Evolutionary conservation across 176 grass and related monocot genomes (phyloP).

Genomic region (Rhynchospora tenuis): DNA sequence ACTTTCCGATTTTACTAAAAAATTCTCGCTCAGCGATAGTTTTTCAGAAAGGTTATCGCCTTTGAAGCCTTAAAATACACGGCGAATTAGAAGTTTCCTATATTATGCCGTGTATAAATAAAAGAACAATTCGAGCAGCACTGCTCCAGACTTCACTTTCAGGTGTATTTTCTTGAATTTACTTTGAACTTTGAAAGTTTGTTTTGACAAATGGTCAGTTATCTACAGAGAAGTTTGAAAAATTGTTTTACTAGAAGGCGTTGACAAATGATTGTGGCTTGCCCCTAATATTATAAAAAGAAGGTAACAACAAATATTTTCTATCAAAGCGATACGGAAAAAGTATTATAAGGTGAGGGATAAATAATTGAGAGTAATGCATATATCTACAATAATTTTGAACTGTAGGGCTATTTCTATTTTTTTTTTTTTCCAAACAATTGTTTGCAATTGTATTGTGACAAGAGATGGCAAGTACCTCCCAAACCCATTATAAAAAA

Average conservation of each 20-base stretch:
- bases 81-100: not conserved
- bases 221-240: not conserved
- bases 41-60: not conserved
- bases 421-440: no score
- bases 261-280: not conserved
- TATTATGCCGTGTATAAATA: not conserved
- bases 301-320: not conserved
- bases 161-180: not conserved
- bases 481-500: no score
- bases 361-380: no score
- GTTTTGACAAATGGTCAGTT: not conserved
- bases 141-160: not conserved
- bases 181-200: not conserved
- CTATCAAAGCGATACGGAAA: no score
- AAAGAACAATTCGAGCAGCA: not conserved
- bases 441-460: no score
- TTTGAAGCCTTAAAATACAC: not conserved
- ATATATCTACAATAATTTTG: no score
- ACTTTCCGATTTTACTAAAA: no score
- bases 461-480: no score
- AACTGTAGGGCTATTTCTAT: no score
- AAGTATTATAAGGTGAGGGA: no score
- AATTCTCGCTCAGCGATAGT: no score
- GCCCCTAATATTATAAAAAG: not conserved
- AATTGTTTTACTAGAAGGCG: not conserved